A percentile compares a stretch with the other conserved stretches of the same genome.
phyloP scores from a whole-genome alignment of 345 rosid genomes.

The Crucihimalaya himalaica region DNA sequence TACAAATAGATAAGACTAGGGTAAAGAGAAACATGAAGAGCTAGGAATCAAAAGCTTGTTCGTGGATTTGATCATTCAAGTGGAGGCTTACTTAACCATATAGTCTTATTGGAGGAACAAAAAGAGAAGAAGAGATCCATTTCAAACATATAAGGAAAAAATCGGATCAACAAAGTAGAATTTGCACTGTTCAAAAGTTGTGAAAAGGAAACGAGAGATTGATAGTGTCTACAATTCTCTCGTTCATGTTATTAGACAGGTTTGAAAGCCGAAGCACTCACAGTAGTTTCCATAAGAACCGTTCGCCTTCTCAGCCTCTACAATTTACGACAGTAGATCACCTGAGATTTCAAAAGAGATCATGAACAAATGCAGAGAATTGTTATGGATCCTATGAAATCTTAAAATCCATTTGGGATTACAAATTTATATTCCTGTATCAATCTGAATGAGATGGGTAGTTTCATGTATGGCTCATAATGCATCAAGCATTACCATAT shows the following conservation, averaged over 20 bases:
- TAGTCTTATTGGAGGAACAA: neutral
- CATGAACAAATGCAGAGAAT: neutral
- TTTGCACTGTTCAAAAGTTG: slow-evolving; percentile 21
- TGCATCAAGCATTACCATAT: slow-evolving; percentile 5
- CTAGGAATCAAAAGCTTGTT: slow-evolving; percentile 1
- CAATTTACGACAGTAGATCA: slow-evolving; percentile 10
- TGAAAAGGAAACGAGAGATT: slow-evolving; percentile 26
- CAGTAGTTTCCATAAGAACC: slow-evolving; percentile 4
- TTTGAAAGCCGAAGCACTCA: slow-evolving; percentile 18
- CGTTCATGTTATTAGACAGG: slow-evolving; percentile 31
- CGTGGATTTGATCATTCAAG: neutral
- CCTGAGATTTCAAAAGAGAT: slow-evolving; percentile 20
- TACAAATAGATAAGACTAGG: neutral
- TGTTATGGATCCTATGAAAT: neutral
- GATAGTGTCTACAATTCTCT: slow-evolving; percentile 26
- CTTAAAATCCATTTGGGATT: too few relatives aligned
- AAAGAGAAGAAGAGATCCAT: slow-evolving; percentile 13
- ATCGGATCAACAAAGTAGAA: slow-evolving; percentile 21
- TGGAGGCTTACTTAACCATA: neutral
- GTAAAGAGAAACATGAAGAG: neutral
- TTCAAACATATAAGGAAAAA: neutral
- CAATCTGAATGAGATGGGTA: neutral
- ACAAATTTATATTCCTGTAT: too few relatives aligned
- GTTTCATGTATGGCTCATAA: neutral
- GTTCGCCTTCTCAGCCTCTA: slow-evolving; percentile 4